These are phyloP conservation scores for Calocybe gambosa DNA, from an alignment of 1,284 basidiomycete genomes.

Conservation along the genomic window DNA sequence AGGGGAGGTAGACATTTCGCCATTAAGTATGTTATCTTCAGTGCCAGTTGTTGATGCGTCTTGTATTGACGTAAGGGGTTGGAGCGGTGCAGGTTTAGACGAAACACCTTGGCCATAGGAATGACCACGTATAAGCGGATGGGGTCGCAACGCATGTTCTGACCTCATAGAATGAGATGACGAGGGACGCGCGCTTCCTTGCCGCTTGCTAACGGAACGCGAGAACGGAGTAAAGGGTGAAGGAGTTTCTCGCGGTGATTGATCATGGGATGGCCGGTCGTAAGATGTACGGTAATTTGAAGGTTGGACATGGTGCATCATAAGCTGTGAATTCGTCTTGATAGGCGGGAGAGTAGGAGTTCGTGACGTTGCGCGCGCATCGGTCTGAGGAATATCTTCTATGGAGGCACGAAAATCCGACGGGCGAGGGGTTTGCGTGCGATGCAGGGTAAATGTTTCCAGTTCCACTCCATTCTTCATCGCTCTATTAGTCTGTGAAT, in stretches of 20 bases:
- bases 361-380: conserved; percentile 7
- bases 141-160: conserved; percentile 47
- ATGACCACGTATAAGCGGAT: conserved; percentile 69
- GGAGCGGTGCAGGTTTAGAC: conserved; percentile 49
- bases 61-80: conserved; percentile 56
- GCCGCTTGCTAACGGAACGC: conserved; percentile 21
- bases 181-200: conserved; percentile 45
- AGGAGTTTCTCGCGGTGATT: conserved; percentile 7
- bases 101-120: conserved; percentile 44
- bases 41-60: conserved; percentile 42
- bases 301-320: conserved; percentile 8
- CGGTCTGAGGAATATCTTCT: conserved; percentile 5
- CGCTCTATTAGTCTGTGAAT: conserved; percentile 5
- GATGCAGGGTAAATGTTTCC: conserved; percentile 23
- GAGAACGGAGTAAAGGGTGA: conserved; percentile 13
- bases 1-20: conserved; percentile 30
- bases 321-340: conserved; percentile 11
- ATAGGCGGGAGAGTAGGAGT: conserved; percentile 16
- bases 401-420: conserved; percentile 24
- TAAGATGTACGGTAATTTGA: conserved; percentile 7
- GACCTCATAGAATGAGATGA: conserved; percentile 53
- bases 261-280: conserved; percentile 2
- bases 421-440: conserved; percentile 32
- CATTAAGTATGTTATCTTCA: conserved; percentile 28
- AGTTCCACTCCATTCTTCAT: conserved; percentile 7